These are phyloP conservation scores for Yamadazyma songkhlaensis DNA, from an alignment of 1,139 yeast species.

Conservation along the genomic window DNA sequence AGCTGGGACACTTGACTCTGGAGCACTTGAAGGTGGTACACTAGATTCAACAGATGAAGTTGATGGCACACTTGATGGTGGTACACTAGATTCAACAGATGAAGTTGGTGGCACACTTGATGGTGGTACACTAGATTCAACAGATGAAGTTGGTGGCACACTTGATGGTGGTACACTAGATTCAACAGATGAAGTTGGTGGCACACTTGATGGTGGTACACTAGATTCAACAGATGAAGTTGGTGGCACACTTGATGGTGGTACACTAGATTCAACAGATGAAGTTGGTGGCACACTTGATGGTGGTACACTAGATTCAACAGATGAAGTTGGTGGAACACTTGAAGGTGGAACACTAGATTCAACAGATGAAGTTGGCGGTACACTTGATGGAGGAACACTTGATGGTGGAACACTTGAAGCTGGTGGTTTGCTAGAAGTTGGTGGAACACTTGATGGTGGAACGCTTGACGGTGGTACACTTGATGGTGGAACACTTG, in stretches of 20 bases:
- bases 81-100: not conserved
- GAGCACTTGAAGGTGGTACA: not conserved
- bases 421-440: not conserved
- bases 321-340: not conserved
- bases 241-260: not conserved
- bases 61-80: not conserved
- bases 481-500: too few relatives aligned
- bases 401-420: not conserved
- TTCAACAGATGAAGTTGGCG: not conserved
- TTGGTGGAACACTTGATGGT: not conserved
- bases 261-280: not conserved
- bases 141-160: slow-evolving; percentile 1
- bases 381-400: not conserved
- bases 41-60: not conserved
- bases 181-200: not conserved
- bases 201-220: slow-evolving; percentile 6
- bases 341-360: not conserved
- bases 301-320: not conserved
- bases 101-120: not conserved
- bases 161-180: slow-evolving; percentile 1
- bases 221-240: not conserved
- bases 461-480: not conserved
- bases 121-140: not conserved
- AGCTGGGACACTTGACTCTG: not conserved
- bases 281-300: not conserved